Base-by-base conservation (phyloP, 2,329 filamentous ascomycete genomes). In the Botrytis byssoidea region DNA sequence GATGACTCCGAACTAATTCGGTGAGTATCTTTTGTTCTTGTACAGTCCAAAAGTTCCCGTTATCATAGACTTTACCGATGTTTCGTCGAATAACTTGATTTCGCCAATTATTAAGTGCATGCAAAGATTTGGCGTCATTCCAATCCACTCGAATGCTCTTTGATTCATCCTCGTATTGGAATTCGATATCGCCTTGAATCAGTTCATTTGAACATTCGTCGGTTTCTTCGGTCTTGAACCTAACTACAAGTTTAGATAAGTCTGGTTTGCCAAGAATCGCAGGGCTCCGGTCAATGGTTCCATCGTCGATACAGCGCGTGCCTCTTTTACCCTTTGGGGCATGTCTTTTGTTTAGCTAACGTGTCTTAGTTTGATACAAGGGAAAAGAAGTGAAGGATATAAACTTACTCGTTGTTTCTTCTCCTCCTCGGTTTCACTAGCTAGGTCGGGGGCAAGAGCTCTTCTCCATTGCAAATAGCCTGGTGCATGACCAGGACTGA, bases 401-500 rank as follows among this genome's bases (percentile, higher is more conserved):
- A 8, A 61, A 46, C 55, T 61, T 35, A 70, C 68, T 32, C 68
- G 29, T 8, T n/a, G 14, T 29, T n/a, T 59, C 22, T 46, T 70
- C 16, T 70, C n/a, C 18, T 46, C 40, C 22, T 59, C 51, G 7
- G 68, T 70, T 44, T 70, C 68, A 22, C 44, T 70, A 9, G 37
- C 14, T n/a, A 37, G 12, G 46, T 70, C 40, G 0, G 22, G 8
- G 16, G 8, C 14, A 8, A 55, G 55, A 12, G 68, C 68, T 44
- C 22, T 44, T 14, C n/a, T 37, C 55, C 55, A 70, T 46, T 61
- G 51, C 4, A 70, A 61, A n/a, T 70, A 70, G 7, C 40, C 55
- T 16, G 68, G 37, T 3, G 51, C 51, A 42, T 70, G 68, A 37
- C 68, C 68, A 18, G 68, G 68, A 40, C 68, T 70, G 1, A 70